phyloP scores from a whole-genome alignment of 768 basidiomycete genomes.

The Pholiota molesta region DNA sequence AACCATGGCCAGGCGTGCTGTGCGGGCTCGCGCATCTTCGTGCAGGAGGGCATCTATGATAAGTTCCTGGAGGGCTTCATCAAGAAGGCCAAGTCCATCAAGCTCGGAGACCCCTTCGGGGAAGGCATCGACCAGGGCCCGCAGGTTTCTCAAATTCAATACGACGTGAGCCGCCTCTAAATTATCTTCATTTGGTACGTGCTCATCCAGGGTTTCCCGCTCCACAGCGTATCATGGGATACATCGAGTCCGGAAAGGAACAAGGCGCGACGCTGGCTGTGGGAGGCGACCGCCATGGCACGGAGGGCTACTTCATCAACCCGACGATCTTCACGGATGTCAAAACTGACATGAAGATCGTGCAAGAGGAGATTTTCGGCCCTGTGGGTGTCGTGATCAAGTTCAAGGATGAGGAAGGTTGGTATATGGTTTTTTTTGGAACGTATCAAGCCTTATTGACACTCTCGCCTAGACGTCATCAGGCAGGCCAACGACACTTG shows the following conservation, averaged over 20 bases:
- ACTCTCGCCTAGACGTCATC: constrained; percentile 71
- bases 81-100: constrained; percentile 50
- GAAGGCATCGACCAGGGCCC: constrained; percentile 64
- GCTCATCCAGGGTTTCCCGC: neutral
- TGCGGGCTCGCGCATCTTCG: constrained; percentile 80
- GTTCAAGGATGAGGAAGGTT: constrained; percentile 65
- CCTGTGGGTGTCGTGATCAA: constrained; percentile 76
- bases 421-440: constrained; percentile 20
- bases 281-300: constrained; percentile 61
- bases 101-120: constrained; percentile 67
- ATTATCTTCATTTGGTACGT: neutral
- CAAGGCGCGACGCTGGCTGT: constrained; percentile 68
- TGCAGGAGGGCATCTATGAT: constrained; percentile 79
- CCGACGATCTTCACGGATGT: constrained; percentile 77
- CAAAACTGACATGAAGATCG: constrained; percentile 71
- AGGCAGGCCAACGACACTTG: constrained; percentile 53
- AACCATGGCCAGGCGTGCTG: constrained; percentile 65
- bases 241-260: constrained; percentile 73
- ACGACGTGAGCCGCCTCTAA: constrained; percentile 44
- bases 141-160: constrained; percentile 69
- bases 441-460: constrained; percentile 47
- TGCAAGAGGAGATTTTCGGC: constrained; percentile 76
- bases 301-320: constrained; percentile 60
- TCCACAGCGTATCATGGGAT: constrained; percentile 67
- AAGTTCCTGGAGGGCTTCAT: constrained; percentile 64